phyloP scores from a whole-genome alignment of 208 protist species.

The Strigomonas galati region DNA sequence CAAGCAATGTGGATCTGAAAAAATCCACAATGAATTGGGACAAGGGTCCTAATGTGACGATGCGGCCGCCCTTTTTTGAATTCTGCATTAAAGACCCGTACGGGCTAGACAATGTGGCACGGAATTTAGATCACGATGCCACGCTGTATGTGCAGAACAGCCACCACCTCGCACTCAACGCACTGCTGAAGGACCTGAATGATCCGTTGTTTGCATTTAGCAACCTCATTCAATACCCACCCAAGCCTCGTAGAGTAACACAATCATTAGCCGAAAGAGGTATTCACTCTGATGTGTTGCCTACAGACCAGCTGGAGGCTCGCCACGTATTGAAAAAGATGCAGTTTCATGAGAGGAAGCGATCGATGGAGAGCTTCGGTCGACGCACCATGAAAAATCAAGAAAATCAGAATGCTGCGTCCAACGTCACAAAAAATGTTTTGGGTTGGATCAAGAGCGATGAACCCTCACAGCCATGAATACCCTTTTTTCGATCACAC shows the following conservation, averaged over 20 bases:
- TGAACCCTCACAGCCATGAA: not conserved
- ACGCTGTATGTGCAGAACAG: slow-evolving; percentile 53
- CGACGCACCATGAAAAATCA: slow-evolving; percentile 41
- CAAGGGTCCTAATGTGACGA: slow-evolving; percentile 24
- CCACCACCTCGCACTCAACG: slow-evolving; percentile 37
- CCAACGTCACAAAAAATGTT: slow-evolving; percentile 77
- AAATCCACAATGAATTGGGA: slow-evolving; percentile 84
- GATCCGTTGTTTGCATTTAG: slow-evolving; percentile 49
- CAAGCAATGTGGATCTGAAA: slow-evolving; percentile 59
- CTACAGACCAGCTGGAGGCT: slow-evolving; percentile 74
- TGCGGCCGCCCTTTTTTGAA: slow-evolving; percentile 77
- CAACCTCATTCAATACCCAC: slow-evolving; percentile 43
- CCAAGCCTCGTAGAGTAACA: slow-evolving; percentile 29
- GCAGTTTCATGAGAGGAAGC: slow-evolving; percentile 71
- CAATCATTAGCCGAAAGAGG: slow-evolving; percentile 57
- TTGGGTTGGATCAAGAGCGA: slow-evolving; percentile 70
- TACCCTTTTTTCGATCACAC: not conserved
- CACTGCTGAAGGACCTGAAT: slow-evolving; percentile 38
- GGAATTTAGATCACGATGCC: slow-evolving; percentile 72
- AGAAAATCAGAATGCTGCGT: slow-evolving; percentile 64
- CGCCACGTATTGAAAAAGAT: slow-evolving; percentile 72
- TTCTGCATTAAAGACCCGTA: slow-evolving; percentile 90
- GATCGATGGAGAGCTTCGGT: slow-evolving; percentile 67
- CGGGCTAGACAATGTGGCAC: slow-evolving; percentile 83
- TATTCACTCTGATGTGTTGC: slow-evolving; percentile 56